Conservation (phyloP, 768 basidiomycete genomes). For the Kwoniella sp. region DNA sequence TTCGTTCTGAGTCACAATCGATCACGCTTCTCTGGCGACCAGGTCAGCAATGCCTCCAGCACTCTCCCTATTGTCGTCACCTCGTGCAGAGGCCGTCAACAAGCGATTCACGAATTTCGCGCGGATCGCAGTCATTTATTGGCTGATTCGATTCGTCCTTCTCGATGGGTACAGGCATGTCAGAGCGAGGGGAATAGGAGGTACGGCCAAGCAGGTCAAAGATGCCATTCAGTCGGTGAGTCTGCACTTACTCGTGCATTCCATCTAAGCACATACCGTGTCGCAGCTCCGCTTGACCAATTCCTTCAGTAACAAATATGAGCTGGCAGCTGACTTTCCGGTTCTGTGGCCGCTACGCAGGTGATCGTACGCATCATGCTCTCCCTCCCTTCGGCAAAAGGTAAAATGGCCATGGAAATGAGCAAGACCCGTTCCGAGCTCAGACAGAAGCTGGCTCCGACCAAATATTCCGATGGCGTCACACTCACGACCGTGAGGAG, state of each 20-base stretch:
- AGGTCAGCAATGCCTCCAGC: neutral
- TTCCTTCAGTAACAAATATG: too few relatives aligned
- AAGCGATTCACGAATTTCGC: slow-evolving; percentile 29
- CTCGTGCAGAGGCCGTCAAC: slow-evolving; percentile 11
- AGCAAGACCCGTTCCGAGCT: slow-evolving; percentile 36
- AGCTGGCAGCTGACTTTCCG: too few relatives aligned
- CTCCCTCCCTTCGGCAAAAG: slow-evolving; percentile 44
- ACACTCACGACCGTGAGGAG: slow-evolving; percentile 26
- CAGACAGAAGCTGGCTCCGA: slow-evolving; percentile 43
- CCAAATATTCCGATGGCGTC: slow-evolving; percentile 40
- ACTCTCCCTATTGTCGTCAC: neutral
- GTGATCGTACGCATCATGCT: slow-evolving; percentile 42
- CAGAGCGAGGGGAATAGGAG: slow-evolving; percentile 43
- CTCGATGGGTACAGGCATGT: slow-evolving; percentile 45
- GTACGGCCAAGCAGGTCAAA: slow-evolving; percentile 22
- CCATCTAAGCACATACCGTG: too few relatives aligned
- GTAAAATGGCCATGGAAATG: slow-evolving; percentile 44
- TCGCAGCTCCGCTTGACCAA: neutral
- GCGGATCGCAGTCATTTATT: slow-evolving; percentile 33
- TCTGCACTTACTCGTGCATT: neutral
- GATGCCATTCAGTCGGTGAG: slow-evolving; percentile 33
- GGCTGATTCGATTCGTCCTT: slow-evolving; percentile 28
- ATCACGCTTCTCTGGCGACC: too few relatives aligned
- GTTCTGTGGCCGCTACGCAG: slow-evolving; percentile 9
- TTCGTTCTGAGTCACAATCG: too few relatives aligned